Evolutionary conservation across 495 filamentous ascomycete genomes (phyloP).

Genomic region (Opeltia flavorubescens): DNA sequence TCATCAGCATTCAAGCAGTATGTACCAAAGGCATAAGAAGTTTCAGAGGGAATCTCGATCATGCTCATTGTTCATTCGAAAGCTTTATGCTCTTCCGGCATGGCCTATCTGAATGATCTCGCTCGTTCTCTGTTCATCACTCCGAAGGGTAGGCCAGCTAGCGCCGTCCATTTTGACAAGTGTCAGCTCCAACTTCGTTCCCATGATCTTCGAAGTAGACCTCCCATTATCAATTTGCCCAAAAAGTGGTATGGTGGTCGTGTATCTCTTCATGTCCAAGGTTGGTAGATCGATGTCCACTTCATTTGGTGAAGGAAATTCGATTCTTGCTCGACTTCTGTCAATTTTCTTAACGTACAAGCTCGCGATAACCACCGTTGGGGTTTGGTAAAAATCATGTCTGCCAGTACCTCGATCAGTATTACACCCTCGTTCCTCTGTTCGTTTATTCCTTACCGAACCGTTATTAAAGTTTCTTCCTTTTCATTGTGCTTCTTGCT

Average conservation of each 20-base stretch:
- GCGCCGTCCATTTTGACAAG: slow-evolving; percentile 69
- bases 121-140: slow-evolving; percentile 62
- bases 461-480: slow-evolving; percentile 45
- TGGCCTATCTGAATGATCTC: slow-evolving; percentile 73
- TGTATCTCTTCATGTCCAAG: slow-evolving; percentile 71
- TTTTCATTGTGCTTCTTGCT: slow-evolving; percentile 49
- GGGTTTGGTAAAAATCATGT: slow-evolving; percentile 91
- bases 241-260: slow-evolving; percentile 59
- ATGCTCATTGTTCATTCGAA: neutral
- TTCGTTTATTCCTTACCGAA: slow-evolving; percentile 41
- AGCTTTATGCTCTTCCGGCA: slow-evolving; percentile 48
- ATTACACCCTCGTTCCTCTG: neutral
- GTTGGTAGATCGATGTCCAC: slow-evolving; percentile 72
- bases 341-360: slow-evolving; percentile 97
- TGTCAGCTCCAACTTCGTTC: slow-evolving; percentile 87
- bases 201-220: slow-evolving; percentile 71
- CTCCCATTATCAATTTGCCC: slow-evolving; percentile 57
- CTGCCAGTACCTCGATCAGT: slow-evolving; percentile 24
- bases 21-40: too few relatives aligned
- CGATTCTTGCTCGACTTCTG: slow-evolving; percentile 56
- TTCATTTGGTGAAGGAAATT: slow-evolving; percentile 39
- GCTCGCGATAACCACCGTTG: slow-evolving; percentile 69
- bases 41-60: too few relatives aligned
- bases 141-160: slow-evolving; percentile 82
- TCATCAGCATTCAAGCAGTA: too few relatives aligned